Conservation (phyloP, 148 eudicot genomes). For the Rhododendron mucronatum region DNA sequence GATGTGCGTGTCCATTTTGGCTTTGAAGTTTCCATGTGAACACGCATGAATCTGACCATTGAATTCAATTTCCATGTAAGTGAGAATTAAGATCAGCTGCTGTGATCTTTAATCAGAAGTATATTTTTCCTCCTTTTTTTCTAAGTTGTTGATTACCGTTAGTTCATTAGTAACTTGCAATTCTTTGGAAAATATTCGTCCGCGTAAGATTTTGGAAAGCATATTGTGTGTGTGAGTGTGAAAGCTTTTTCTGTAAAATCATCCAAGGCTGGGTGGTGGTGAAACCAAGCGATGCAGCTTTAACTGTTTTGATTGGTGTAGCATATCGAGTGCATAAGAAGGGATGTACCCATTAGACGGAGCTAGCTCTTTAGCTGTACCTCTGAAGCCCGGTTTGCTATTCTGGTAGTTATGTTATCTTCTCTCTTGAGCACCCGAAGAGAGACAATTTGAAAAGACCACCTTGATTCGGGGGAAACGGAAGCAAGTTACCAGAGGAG, state of each 20-base stretch:
- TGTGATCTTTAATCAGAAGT: background rate
- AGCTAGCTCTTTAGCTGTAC: background rate
- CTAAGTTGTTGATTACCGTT: background rate
- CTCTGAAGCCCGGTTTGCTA: background rate
- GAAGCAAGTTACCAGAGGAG: slow-evolving; percentile 3
- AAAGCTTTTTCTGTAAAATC: background rate
- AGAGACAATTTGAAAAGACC: background rate
- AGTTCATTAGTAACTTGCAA: background rate
- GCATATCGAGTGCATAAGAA: background rate
- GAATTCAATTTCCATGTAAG: background rate
- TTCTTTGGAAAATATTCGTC: background rate
- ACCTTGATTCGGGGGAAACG: background rate
- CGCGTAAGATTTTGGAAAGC: background rate
- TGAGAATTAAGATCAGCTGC: background rate
- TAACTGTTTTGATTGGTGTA: background rate
- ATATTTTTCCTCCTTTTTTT: background rate
- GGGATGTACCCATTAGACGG: background rate
- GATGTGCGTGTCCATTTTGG: background rate
- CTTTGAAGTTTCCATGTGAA: background rate
- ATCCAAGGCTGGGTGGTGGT: background rate
- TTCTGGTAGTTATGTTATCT: background rate
- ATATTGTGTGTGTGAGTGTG: background rate
- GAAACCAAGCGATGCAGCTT: background rate
- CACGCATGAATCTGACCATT: background rate
- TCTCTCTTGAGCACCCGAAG: background rate